Base-by-base conservation (phyloP, 129 eudicot species). In the Flaveria ramosissima region DNA sequence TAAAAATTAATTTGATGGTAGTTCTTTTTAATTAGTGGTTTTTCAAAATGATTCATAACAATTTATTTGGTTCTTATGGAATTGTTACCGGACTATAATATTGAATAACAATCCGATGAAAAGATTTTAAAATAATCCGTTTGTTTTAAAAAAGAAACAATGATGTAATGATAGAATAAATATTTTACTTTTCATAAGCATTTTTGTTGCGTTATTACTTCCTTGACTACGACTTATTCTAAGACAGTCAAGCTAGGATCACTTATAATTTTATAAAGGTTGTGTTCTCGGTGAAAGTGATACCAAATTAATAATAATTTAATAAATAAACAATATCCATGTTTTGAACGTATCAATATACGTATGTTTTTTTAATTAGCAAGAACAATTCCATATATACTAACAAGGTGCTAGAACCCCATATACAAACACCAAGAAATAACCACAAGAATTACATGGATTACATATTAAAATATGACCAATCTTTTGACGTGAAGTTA, bases 161-260 rank as follows among this genome's bases (percentile, higher is more conserved):
- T 51, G 15, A 51, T 51, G 55, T 16, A 70, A 51, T 30, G 39
- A 12, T 17, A 41, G 56, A 52, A 72, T 43, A 36, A 72, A 26
- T 52, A 20, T 32, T 32, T 32, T 32, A 5, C 1, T 52, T 52
- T 69, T 69, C 13, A 45, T 21, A 69, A 69, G 21, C 73, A 69
- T 45, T 45, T 69, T 11, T 69, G 57, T 39, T 73, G 51, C 41
- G 9, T 20, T 56, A 12, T 56, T 61, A 24, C 70, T 8, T 61
- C 60, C 60, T 45, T 74, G 59, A 74, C 71, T 45, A 74, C 45
- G 70, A 75, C 62, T 46, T 75, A 71, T 61, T 75, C 62, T 73
- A 19, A 21, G 61, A 45, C 62, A 69, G 62, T 75, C 71, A 62
- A 43, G 3, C 11, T 62, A 62, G 48, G 57, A 46, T 75, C 71